Evolutionary conservation across 805 yeast species (phyloP).

Genomic region (Yarrowia bubula): DNA sequence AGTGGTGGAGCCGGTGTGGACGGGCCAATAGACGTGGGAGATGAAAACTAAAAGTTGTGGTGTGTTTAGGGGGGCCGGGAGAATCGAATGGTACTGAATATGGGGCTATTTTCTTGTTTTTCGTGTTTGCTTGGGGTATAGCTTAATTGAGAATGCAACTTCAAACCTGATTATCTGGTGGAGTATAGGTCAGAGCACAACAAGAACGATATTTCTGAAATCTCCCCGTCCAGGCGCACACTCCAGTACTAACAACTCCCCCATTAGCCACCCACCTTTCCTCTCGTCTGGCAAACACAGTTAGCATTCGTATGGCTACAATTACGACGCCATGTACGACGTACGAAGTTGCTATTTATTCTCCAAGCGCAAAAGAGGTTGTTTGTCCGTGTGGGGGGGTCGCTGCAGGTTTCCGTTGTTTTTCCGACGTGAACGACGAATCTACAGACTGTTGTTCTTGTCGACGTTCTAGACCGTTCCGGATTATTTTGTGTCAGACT

Average conservation of each 20-base stretch:
- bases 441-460: not conserved
- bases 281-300: not conserved
- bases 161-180: not conserved
- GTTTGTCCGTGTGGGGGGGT: too few species aligned
- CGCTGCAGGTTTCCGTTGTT: too few species aligned
- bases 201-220: not conserved
- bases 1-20: too few species aligned
- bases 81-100: not conserved
- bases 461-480: not conserved
- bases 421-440: too few species aligned
- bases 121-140: not conserved
- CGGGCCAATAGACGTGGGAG: too few species aligned
- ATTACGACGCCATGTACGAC: too few species aligned
- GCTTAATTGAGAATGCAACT: not conserved
- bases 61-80: not conserved
- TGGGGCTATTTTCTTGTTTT: not conserved
- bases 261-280: not conserved
- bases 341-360: too few species aligned
- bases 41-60: too few species aligned
- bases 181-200: not conserved
- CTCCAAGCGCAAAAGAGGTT: too few species aligned
- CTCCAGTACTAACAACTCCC: not conserved
- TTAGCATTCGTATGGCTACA: not conserved
- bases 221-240: not conserved
- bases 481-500: not conserved